Percentiles rank a stretch among this genome's conserved stretches.
These are phyloP conservation scores for Theobroma cacao DNA, from an alignment of 345 rosid species.

Conservation along the genomic window DNA sequence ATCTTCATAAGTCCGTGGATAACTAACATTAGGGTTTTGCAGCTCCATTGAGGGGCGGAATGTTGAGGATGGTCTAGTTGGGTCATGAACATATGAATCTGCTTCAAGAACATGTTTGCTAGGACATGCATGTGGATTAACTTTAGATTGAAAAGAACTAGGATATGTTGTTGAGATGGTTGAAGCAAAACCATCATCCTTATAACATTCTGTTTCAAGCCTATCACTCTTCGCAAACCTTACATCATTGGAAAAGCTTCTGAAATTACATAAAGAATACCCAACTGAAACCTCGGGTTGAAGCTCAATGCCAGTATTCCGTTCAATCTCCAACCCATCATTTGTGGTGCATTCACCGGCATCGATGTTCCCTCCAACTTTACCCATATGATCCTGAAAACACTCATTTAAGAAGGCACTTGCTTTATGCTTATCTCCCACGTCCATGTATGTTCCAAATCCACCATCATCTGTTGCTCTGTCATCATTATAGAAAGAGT, in stretches of 20 bases:
- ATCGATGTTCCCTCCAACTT: conserved; percentile 1
- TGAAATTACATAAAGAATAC: conserved; percentile 15
- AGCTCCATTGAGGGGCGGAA: conserved; percentile 18
- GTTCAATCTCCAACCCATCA: conserved; percentile 23
- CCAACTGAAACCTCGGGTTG: conserved; percentile 15
- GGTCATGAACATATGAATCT: conserved; percentile 28
- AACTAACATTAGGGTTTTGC: conserved; percentile 18
- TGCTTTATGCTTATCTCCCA: conserved; percentile 11
- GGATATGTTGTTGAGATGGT: conserved; percentile 7
- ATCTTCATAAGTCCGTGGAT: conserved; percentile 22
- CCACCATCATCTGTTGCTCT: conserved; percentile 25
- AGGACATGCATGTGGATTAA: conserved; percentile 5
- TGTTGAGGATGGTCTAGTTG: conserved; percentile 11
- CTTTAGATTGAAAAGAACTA: conserved; percentile 16
- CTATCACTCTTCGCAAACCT: conserved; percentile 22
- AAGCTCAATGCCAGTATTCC: conserved; percentile 10
- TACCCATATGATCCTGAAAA: not conserved
- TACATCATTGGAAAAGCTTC: conserved; percentile 24
- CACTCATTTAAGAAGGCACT: conserved; percentile 13
- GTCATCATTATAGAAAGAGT: conserved; percentile 7
- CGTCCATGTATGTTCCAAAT: conserved; percentile 1
- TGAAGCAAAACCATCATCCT: conserved; percentile 21
- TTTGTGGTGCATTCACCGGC: conserved; percentile 1
- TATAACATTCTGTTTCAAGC: conserved; percentile 20
- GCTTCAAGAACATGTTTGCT: conserved; percentile 18